phyloP scores from a whole-genome alignment of 441 rosid genomes.

The Hypseocharis bilobata region DNA sequence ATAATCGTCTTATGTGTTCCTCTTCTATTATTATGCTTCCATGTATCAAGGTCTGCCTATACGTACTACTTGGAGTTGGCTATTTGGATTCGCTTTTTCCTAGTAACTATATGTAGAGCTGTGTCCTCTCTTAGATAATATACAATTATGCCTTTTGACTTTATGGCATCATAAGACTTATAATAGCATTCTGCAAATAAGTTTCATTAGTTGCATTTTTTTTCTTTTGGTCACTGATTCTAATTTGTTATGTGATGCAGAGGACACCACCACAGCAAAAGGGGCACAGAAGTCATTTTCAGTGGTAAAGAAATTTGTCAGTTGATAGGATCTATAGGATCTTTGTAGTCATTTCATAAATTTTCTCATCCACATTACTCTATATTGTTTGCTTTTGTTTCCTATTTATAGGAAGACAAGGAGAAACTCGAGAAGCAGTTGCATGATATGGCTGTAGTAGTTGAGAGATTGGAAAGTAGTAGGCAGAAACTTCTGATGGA shows the following conservation, averaged over 20 bases:
- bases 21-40: too few relatives aligned
- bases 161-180: background rate
- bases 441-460: slow-evolving; percentile 87
- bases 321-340: background rate
- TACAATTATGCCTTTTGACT: background rate
- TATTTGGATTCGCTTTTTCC: background rate
- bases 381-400: background rate
- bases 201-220: background rate
- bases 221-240: slow-evolving; percentile 1
- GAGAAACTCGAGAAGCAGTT: slow-evolving; percentile 81
- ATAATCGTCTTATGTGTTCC: too few relatives aligned
- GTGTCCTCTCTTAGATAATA: background rate
- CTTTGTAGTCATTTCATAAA: background rate
- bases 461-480: slow-evolving; percentile 86
- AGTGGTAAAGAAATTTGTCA: slow-evolving; percentile 36
- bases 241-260: slow-evolving; percentile 40
- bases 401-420: slow-evolving; percentile 57
- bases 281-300: slow-evolving; percentile 39
- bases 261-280: slow-evolving; percentile 35
- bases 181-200: background rate
- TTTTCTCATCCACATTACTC: background rate
- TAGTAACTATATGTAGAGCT: background rate
- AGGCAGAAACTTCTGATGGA: slow-evolving; percentile 90
- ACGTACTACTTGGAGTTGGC: background rate
- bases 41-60: too few relatives aligned